Conservation (phyloP, 2,329 filamentous ascomycete species). For the Xylariaceae sp. region DNA sequence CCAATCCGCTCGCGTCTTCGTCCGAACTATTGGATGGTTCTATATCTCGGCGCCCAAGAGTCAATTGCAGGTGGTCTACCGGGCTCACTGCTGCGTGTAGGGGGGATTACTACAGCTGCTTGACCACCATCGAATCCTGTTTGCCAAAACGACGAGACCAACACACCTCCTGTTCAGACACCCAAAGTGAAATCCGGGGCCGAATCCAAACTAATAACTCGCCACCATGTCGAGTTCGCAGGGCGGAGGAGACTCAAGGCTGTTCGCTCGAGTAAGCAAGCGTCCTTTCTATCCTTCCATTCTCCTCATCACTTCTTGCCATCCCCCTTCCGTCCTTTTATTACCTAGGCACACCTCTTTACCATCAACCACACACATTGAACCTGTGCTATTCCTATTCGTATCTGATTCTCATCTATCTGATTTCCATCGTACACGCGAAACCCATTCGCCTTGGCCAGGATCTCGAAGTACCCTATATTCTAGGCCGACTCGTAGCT, state of each 20-base stretch:
- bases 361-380: constrained; percentile 10
- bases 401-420: constrained; percentile 8
- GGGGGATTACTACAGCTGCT: neutral
- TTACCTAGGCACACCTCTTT: neutral
- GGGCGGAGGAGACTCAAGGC: constrained; percentile 92
- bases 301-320: constrained; percentile 2
- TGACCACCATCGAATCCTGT: neutral
- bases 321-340: constrained; percentile 1
- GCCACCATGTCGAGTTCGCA: constrained; percentile 58
- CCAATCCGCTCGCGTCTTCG: constrained; percentile 22
- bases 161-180: neutral
- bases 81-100: neutral
- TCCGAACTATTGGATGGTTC: constrained; percentile 35
- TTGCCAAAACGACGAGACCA: neutral
- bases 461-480: constrained; percentile 6
- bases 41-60: constrained; percentile 9
- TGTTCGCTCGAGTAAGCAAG: constrained; percentile 88
- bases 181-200: constrained; percentile 27
- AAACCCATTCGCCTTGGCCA: constrained; percentile 13
- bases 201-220: constrained; percentile 20
- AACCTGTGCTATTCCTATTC: neutral
- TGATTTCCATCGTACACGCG: constrained; percentile 1
- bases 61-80: neutral
- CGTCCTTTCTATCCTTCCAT: constrained; percentile 4
- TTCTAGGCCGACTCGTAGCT: constrained; percentile 8